These are phyloP conservation scores for Talaromyces liani DNA, from an alignment of 495 filamentous ascomycete genomes.

Conservation along the genomic window DNA sequence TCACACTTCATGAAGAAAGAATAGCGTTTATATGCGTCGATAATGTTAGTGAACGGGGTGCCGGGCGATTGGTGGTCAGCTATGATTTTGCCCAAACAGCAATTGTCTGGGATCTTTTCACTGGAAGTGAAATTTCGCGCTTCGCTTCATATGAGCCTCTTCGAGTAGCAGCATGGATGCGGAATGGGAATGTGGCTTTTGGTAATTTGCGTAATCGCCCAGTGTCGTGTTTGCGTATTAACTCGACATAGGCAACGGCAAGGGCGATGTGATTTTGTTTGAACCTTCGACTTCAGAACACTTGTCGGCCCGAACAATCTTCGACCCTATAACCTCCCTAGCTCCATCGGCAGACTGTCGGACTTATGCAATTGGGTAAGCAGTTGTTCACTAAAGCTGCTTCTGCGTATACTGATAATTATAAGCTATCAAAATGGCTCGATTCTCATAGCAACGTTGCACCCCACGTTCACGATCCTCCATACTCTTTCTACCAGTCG, in stretches of 20 bases:
- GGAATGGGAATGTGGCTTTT: conserved; percentile 94
- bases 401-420: not conserved
- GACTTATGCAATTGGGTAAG: conserved; percentile 93
- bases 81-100: conserved; percentile 87
- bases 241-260: conserved; percentile 58
- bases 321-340: conserved; percentile 85
- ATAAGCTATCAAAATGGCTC: conserved; percentile 89
- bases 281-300: conserved; percentile 91
- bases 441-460: conserved; percentile 79
- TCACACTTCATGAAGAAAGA: conserved; percentile 76
- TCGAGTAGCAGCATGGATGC: conserved; percentile 86
- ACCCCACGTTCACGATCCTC: conserved; percentile 88
- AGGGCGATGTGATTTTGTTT: conserved; percentile 92
- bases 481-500: conserved; percentile 82
- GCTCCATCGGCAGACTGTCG: conserved; percentile 89
- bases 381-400: not conserved
- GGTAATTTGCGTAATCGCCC: conserved; percentile 44
- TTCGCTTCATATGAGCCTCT: conserved; percentile 87
- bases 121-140: conserved; percentile 79
- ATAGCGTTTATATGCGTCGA: conserved; percentile 80
- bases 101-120: conserved; percentile 95
- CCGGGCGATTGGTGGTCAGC: conserved; percentile 81
- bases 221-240: not conserved
- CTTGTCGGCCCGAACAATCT: conserved; percentile 85
- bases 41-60: conserved; percentile 82